Percentiles rank a stretch among this genome's conserved stretches.
phyloP scores from a whole-genome alignment of 108 stramenopile genomes.

The Cyclostephanos tholiformis region DNA sequence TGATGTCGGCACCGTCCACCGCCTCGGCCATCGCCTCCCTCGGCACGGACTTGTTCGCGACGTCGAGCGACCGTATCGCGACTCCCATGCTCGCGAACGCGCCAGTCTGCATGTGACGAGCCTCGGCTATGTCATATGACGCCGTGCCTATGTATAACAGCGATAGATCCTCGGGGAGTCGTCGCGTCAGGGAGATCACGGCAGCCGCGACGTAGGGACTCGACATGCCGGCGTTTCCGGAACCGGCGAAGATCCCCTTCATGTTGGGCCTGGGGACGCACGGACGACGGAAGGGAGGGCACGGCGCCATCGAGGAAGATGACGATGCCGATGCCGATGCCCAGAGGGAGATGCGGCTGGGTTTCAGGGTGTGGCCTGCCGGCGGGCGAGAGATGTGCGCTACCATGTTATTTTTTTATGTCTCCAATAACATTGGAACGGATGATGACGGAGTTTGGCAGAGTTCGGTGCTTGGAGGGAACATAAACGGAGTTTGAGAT shows the following conservation, averaged over 20 bases:
- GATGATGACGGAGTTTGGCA: too few relatives aligned
- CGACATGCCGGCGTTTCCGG: conserved; percentile 55
- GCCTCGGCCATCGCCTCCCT: conserved; percentile 37
- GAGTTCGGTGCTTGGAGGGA: too few relatives aligned
- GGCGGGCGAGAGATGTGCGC: conserved; percentile 4
- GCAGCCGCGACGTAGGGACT: conserved; percentile 51
- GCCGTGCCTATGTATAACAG: conserved; percentile 76
- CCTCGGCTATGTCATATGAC: conserved; percentile 66
- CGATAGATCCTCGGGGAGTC: conserved; percentile 23
- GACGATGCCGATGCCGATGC: conserved; percentile 18
- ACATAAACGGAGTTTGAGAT: too few relatives aligned
- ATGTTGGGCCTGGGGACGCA: conserved; percentile 19
- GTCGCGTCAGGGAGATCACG: conserved; percentile 45
- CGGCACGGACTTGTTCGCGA: conserved; percentile 35
- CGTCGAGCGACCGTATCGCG: conserved; percentile 23
- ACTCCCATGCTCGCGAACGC: conserved; percentile 49
- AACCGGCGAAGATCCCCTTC: conserved; percentile 65
- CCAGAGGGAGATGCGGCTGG: background rate
- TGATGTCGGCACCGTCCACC: conserved; percentile 59
- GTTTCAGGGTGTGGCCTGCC: conserved; percentile 1
- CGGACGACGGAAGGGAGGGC: conserved; percentile 35
- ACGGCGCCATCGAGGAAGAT: conserved; percentile 18
- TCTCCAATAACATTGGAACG: too few relatives aligned
- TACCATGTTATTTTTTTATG: background rate
- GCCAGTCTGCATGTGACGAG: conserved; percentile 43